These are phyloP conservation scores for Wakefieldia striispora DNA, from an alignment of 768 basidiomycete genomes.

Conservation along the genomic window DNA sequence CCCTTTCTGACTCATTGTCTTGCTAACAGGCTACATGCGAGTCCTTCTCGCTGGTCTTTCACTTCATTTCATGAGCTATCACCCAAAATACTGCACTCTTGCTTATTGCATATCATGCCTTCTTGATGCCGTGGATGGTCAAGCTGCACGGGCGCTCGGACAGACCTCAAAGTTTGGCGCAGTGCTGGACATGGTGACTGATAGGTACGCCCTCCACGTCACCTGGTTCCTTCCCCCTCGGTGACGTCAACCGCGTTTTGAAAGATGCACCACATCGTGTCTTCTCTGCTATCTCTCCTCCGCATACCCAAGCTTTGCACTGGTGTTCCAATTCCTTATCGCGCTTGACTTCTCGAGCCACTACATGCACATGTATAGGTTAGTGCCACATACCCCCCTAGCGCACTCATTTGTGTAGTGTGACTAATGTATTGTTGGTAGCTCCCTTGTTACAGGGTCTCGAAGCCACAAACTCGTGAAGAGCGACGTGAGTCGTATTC, in stretches of 20 bases:
- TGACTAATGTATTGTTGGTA: conserved; percentile 32
- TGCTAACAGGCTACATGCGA: conserved; percentile 74
- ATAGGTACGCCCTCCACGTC: conserved; percentile 58
- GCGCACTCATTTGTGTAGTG: too few species aligned
- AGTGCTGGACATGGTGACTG: conserved; percentile 99
- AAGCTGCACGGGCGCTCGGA: conserved; percentile 81
- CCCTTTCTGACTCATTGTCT: conserved; percentile 1
- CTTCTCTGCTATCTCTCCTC: conserved; percentile 91
- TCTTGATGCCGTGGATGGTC: conserved; percentile 93
- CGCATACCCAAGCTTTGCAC: conserved; percentile 81
- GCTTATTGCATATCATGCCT: conserved; percentile 89
- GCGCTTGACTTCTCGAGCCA: conserved; percentile 97
- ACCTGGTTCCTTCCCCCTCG: neutral
- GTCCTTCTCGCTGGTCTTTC: conserved; percentile 88
- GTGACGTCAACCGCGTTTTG: neutral
- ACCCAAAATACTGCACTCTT: conserved; percentile 89
- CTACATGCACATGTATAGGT: conserved; percentile 99
- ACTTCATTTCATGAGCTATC: conserved; percentile 90
- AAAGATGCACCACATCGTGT: conserved; percentile 93
- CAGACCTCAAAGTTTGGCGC: conserved; percentile 98
- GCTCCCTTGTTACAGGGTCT: conserved; percentile 93
- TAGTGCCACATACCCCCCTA: neutral
- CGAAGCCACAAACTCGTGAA: conserved; percentile 90
- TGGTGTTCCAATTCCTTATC: conserved; percentile 93
- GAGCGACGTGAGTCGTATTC: conserved; percentile 87